These are phyloP conservation scores for Rasamsonia emersonii DNA, from an alignment of 2,329 filamentous ascomycete species.

Conservation along the genomic window DNA sequence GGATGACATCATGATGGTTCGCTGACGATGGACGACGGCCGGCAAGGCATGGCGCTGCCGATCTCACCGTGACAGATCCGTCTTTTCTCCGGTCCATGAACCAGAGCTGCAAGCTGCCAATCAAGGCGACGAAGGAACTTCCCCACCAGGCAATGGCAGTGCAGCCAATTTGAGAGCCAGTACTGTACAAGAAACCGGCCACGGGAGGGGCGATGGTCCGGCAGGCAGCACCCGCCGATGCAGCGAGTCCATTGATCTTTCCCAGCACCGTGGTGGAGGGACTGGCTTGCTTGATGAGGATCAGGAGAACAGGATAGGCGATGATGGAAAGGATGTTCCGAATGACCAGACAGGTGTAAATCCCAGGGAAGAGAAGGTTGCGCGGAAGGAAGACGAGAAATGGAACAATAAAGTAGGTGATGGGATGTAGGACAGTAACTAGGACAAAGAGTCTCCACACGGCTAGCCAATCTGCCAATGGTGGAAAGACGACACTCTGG, in stretches of 20 bases:
- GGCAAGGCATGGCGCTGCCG: slow-evolving; percentile 23
- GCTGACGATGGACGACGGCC: slow-evolving; percentile 10
- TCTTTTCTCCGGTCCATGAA: slow-evolving; percentile 45
- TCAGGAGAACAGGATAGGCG: slow-evolving; percentile 59
- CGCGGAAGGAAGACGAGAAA: slow-evolving; percentile 54
- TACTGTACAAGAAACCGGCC: slow-evolving; percentile 58
- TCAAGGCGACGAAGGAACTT: slow-evolving; percentile 46
- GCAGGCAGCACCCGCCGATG: slow-evolving; percentile 61
- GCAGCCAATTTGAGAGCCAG: slow-evolving; percentile 49
- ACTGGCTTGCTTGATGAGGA: slow-evolving; percentile 64
- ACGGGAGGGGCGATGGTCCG: slow-evolving; percentile 62
- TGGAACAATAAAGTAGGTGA: slow-evolving; percentile 61
- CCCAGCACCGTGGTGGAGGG: slow-evolving; percentile 55
- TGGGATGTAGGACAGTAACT: slow-evolving; percentile 57
- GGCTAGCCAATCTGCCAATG: slow-evolving; percentile 54
- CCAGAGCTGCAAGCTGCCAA: slow-evolving; percentile 49
- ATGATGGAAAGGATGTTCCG: slow-evolving; percentile 62
- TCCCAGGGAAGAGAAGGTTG: slow-evolving; percentile 48
- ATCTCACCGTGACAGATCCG: slow-evolving; percentile 29
- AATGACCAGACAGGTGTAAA: slow-evolving; percentile 57
- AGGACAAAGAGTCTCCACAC: slow-evolving; percentile 59
- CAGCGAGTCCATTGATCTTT: slow-evolving; percentile 64
- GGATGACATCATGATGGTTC: slow-evolving; percentile 16
- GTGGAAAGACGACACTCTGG: slow-evolving; percentile 62
- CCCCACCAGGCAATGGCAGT: slow-evolving; percentile 58